phyloP scores from a whole-genome alignment of 192 early-diverging fungal genomes.

The Lunasporangiospora selenospora region DNA sequence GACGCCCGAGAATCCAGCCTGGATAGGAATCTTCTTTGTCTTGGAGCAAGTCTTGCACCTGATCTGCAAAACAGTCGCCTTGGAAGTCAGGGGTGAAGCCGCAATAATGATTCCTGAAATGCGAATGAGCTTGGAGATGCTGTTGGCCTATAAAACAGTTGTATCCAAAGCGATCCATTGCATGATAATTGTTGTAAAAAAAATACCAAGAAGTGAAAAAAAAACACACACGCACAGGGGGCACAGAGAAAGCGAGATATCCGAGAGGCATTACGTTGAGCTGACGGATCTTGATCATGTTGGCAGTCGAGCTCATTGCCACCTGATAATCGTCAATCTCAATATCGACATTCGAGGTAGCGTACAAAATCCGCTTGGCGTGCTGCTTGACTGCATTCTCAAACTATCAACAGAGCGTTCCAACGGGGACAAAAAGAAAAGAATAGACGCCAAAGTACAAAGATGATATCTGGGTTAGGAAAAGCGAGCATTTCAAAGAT shows the following conservation, averaged over 20 bases:
- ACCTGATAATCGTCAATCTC: slow-evolving; percentile 91
- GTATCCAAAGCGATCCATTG: neutral
- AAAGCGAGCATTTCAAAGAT: neutral
- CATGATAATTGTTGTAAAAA: neutral
- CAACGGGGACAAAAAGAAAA: neutral
- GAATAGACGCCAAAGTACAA: neutral
- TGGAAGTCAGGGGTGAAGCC: slow-evolving; percentile 85
- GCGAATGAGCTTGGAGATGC: slow-evolving; percentile 93
- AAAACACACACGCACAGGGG: too few relatives aligned
- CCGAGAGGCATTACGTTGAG: slow-evolving; percentile 63
- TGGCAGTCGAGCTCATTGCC: slow-evolving; percentile 83
- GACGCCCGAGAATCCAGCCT: slow-evolving; percentile 84
- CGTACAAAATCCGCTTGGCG: slow-evolving; percentile 74
- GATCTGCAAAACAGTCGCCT: slow-evolving; percentile 88
- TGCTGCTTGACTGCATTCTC: slow-evolving; percentile 84
- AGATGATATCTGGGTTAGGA: neutral
- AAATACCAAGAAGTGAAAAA: neutral
- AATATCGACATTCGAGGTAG: slow-evolving; percentile 57
- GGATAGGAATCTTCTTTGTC: slow-evolving; percentile 81
- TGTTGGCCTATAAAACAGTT: slow-evolving; percentile 60
- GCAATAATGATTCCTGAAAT: slow-evolving; percentile 97
- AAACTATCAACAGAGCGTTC: slow-evolving; percentile 82
- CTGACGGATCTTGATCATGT: slow-evolving; percentile 88
- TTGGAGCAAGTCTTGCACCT: slow-evolving; percentile 90
- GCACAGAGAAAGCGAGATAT: too few relatives aligned